These are phyloP conservation scores for Neoboletus brunneissimus DNA, from an alignment of 768 basidiomycete species.

Conservation along the genomic window DNA sequence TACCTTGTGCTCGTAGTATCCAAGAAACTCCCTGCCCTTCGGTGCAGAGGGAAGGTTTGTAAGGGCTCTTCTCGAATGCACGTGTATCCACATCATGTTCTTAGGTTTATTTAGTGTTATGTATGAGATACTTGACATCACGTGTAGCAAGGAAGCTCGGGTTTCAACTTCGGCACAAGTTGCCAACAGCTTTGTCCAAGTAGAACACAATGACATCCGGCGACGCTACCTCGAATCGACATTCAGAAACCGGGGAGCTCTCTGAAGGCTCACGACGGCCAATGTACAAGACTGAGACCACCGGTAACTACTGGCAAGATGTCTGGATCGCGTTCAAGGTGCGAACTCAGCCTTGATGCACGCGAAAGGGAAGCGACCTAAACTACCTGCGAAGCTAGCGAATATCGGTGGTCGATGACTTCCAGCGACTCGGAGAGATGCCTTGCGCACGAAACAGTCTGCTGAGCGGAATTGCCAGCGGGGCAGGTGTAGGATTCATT, in stretches of 20 bases:
- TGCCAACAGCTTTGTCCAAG: background rate
- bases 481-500: slow-evolving; percentile 72
- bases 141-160: background rate
- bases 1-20: background rate
- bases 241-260: slow-evolving; percentile 1
- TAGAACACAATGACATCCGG: slow-evolving; percentile 10
- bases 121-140: background rate
- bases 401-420: slow-evolving; percentile 48
- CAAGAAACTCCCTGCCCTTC: background rate
- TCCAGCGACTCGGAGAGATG: slow-evolving; percentile 60
- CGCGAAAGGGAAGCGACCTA: background rate
- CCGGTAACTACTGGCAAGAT: slow-evolving; percentile 34
- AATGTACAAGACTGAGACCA: slow-evolving; percentile 30
- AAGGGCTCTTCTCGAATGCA: background rate
- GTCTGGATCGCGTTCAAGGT: slow-evolving; percentile 33
- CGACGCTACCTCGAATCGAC: slow-evolving; percentile 1
- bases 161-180: background rate
- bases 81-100: background rate
- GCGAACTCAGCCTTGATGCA: background rate
- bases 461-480: slow-evolving; percentile 76
- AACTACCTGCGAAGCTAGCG: slow-evolving; percentile 41
- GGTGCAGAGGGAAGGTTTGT: background rate
- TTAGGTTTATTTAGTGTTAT: background rate
- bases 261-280: slow-evolving; percentile 19
- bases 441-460: slow-evolving; percentile 78